Percentiles rank a stretch among this genome's conserved stretches.
Conservation (phyloP, 495 filamentous ascomycete genomes). For the Cercophora newfieldiana region DNA sequence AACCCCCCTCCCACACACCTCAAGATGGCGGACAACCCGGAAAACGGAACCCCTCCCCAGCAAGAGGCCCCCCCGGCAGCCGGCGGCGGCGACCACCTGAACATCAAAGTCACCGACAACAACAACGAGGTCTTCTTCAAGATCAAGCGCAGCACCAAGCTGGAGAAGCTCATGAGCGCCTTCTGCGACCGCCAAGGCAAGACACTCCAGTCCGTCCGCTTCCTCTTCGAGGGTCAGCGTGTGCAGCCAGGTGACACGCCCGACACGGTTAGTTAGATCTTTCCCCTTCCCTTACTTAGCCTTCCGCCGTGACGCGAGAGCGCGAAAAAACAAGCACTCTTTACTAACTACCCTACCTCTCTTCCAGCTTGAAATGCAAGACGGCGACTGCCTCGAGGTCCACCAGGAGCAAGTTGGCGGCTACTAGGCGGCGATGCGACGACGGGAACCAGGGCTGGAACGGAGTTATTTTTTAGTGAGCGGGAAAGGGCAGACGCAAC, state of each 20-base stretch:
- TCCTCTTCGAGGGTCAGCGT: slow-evolving; percentile 91
- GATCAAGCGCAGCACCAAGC: slow-evolving; percentile 94
- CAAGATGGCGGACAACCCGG: slow-evolving; percentile 56
- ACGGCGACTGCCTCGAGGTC: slow-evolving; percentile 95
- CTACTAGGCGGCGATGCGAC: slow-evolving; percentile 26
- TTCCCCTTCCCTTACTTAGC: slow-evolving; percentile 37
- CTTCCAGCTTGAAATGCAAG: slow-evolving; percentile 86
- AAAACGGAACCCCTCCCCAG: slow-evolving; percentile 59
- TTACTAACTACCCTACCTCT: slow-evolving; percentile 15
- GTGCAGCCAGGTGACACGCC: slow-evolving; percentile 89
- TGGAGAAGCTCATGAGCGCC: slow-evolving; percentile 98
- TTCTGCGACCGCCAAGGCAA: slow-evolving; percentile 98
- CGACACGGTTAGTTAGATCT: slow-evolving; percentile 84
- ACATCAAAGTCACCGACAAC: slow-evolving; percentile 99
- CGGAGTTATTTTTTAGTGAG: neutral
- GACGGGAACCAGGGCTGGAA: neutral
- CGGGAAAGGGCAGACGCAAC: neutral
- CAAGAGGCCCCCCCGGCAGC: slow-evolving; percentile 32
- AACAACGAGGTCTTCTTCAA: slow-evolving; percentile 99
- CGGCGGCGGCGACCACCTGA: slow-evolving; percentile 75
- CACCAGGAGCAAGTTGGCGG: slow-evolving; percentile 98
- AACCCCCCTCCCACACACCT: slow-evolving; percentile 31
- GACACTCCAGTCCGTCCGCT: slow-evolving; percentile 77
- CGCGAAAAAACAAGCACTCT: no score
- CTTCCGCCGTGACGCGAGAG: neutral